These are phyloP conservation scores for Arachnopeziza araneosa DNA, from an alignment of 2,329 filamentous ascomycete species.

Conservation along the genomic window DNA sequence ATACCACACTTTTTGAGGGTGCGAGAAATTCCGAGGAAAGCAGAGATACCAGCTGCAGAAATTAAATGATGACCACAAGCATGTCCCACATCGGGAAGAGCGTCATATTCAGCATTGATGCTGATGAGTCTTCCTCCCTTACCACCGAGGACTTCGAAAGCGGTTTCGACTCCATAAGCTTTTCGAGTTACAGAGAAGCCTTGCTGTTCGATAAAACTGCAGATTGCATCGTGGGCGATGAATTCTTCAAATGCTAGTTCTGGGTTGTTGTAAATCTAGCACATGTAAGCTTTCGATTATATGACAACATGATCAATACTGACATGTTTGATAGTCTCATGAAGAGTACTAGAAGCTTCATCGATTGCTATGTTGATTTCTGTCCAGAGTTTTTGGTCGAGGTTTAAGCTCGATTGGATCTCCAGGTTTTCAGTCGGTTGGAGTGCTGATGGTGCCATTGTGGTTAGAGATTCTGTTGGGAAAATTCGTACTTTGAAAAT, in stretches of 20 bases:
- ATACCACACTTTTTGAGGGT: conserved; percentile 18
- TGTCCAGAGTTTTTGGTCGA: not conserved
- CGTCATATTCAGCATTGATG: conserved; percentile 44
- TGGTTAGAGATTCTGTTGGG: too few relatives aligned
- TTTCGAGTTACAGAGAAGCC: conserved; percentile 43
- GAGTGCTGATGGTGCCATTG: not conserved
- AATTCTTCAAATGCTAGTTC: conserved; percentile 47
- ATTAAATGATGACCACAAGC: conserved; percentile 41
- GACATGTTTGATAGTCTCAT: conserved; percentile 4
- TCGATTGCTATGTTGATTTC: not conserved
- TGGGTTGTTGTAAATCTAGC: conserved; percentile 40
- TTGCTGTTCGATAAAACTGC: conserved; percentile 36
- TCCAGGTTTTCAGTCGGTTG: not conserved
- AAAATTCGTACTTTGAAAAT: not conserved
- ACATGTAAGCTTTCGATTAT: not conserved
- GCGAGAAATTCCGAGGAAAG: conserved; percentile 32
- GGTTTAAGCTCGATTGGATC: not conserved
- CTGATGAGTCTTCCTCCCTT: conserved; percentile 39
- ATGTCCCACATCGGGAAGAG: conserved; percentile 37
- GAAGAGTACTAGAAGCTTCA: not conserved
- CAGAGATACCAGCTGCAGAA: conserved; percentile 33
- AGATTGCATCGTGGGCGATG: conserved; percentile 45
- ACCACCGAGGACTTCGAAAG: conserved; percentile 42
- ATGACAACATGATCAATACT: not conserved
- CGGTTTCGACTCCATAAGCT: conserved; percentile 46